A percentile compares a stretch with the other conserved stretches of the same genome.
Evolutionary conservation across 1,284 basidiomycete genomes (phyloP).

Genomic region (Pseudozyma sp.): DNA sequence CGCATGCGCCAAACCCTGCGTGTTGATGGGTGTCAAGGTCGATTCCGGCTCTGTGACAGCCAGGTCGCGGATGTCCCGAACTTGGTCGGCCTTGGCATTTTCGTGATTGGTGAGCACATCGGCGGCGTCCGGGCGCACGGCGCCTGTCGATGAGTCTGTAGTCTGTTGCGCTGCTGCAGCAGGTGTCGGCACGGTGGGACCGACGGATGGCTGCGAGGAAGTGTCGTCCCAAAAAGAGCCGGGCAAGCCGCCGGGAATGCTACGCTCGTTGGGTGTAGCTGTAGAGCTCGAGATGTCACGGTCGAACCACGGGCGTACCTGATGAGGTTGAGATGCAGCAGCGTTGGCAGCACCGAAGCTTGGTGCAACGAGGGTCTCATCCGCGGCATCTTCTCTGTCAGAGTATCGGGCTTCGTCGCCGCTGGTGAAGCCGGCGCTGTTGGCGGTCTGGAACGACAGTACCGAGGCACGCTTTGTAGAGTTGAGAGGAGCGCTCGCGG

Average conservation of each 20-base stretch:
- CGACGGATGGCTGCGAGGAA: not conserved
- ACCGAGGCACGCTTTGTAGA: constrained; percentile 53
- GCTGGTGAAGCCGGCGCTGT: constrained; percentile 55
- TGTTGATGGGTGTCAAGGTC: constrained; percentile 33
- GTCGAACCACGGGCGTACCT: constrained; percentile 38
- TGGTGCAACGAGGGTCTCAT: constrained; percentile 1
- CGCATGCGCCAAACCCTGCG: constrained; percentile 26
- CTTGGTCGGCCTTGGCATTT: constrained; percentile 1
- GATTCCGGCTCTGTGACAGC: constrained; percentile 3
- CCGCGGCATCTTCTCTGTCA: constrained; percentile 25
- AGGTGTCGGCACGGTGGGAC: not conserved
- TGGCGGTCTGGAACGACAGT: constrained; percentile 64
- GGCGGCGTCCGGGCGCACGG: not conserved
- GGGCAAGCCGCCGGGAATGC: constrained; percentile 37
- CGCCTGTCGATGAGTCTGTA: not conserved
- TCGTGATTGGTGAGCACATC: not conserved
- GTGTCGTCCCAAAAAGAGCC: constrained; percentile 41
- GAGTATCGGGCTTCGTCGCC: constrained; percentile 42
- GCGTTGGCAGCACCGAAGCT: not conserved
- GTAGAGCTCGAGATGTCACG: constrained; percentile 18
- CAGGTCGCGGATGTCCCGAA: constrained; percentile 4
- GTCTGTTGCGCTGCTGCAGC: not conserved
- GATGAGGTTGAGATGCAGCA: constrained; percentile 1
- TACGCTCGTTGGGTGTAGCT: constrained; percentile 40
- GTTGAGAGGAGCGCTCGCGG: constrained; percentile 26